Conservation (phyloP, 2,329 filamentous ascomycete genomes). For the Alternaria incomplexa region DNA sequence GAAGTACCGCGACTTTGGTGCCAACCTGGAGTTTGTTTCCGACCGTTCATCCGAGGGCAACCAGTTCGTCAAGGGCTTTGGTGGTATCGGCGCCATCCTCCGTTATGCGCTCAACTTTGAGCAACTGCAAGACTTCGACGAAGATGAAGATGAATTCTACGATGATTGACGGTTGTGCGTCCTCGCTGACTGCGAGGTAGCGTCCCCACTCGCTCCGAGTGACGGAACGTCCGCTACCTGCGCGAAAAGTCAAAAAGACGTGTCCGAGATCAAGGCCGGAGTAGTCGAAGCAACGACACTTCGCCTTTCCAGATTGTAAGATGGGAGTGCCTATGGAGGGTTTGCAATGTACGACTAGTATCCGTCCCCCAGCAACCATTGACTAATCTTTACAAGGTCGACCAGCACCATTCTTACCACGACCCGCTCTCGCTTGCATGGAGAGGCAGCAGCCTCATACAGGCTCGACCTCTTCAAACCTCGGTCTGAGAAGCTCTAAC, state of each 20-base stretch:
- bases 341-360: constrained; percentile 39
- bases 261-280: constrained; percentile 36
- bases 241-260: constrained; percentile 42
- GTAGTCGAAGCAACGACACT: constrained; percentile 40
- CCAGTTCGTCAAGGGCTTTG: constrained; percentile 99
- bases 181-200: constrained; percentile 89
- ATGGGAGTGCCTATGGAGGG: constrained; percentile 44
- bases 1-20: constrained; percentile 97
- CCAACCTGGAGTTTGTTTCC: constrained; percentile 93
- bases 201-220: constrained; percentile 65
- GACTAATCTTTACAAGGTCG: constrained; percentile 29
- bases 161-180: constrained; percentile 89
- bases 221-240: constrained; percentile 61
- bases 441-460: constrained; percentile 39
- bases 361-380: background rate
- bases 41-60: constrained; percentile 98
- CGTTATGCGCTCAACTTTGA: constrained; percentile 99
- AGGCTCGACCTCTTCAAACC: constrained; percentile 19
- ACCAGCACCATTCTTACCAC: constrained; percentile 47
- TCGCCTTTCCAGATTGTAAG: constrained; percentile 51
- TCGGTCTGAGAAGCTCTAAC: constrained; percentile 24
- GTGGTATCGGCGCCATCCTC: constrained; percentile 95
- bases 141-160: constrained; percentile 83
- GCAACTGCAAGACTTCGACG: constrained; percentile 89
- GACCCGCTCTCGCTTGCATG: constrained; percentile 44